These are phyloP conservation scores for Trichoderma sp. DNA, from an alignment of 2,329 filamentous ascomycete species.

Conservation along the genomic window DNA sequence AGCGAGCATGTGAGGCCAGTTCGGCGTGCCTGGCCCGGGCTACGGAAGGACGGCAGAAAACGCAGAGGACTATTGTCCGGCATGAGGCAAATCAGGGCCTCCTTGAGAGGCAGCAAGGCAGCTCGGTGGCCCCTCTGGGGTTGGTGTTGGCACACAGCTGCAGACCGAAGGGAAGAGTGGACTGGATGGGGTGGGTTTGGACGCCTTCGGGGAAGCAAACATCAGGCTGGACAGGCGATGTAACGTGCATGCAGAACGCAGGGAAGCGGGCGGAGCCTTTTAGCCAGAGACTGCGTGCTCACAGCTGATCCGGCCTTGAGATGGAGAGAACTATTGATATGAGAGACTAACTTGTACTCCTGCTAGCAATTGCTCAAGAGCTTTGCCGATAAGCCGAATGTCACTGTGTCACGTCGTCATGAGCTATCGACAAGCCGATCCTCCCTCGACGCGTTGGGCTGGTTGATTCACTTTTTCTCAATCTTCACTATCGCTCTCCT, in stretches of 20 bases:
- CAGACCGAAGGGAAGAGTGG: neutral
- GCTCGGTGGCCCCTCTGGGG: neutral
- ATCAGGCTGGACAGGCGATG: neutral
- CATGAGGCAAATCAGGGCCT: neutral
- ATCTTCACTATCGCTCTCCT: neutral
- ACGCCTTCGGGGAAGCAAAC: neutral
- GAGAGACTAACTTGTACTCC: neutral
- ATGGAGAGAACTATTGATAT: neutral
- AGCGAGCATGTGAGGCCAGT: neutral
- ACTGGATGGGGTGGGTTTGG: neutral
- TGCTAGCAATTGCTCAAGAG: neutral
- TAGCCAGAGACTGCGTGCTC: neutral
- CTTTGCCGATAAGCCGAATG: neutral
- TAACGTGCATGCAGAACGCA: conserved; percentile 4
- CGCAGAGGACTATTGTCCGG: neutral
- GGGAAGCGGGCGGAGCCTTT: neutral
- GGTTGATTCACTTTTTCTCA: neutral
- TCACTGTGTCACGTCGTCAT: neutral
- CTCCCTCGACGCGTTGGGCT: neutral
- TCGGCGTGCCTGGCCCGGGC: neutral
- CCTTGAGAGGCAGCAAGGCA: neutral
- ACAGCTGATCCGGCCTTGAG: neutral
- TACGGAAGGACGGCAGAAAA: neutral
- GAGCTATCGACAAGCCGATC: neutral
- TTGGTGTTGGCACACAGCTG: neutral